These are phyloP conservation scores for Aspergillus sclerotialis DNA, from an alignment of 2,329 filamentous ascomycete species.

Conservation along the genomic window DNA sequence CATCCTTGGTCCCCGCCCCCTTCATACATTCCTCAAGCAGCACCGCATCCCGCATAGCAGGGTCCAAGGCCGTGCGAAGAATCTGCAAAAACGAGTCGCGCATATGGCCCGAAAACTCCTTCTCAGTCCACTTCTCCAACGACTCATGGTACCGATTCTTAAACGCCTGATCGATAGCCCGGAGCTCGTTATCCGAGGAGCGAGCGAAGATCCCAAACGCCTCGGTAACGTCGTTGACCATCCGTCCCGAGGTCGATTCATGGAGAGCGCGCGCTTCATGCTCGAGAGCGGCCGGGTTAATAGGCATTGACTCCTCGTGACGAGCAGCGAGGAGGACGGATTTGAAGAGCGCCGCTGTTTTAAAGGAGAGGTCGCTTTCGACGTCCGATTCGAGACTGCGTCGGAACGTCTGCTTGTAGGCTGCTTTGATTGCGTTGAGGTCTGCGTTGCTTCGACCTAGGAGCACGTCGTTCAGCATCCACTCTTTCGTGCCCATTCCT, in stretches of 20 bases:
- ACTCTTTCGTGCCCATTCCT: slow-evolving; percentile 80
- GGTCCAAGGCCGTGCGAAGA: slow-evolving; percentile 68
- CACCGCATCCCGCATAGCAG: slow-evolving; percentile 73
- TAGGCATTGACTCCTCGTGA: slow-evolving; percentile 68
- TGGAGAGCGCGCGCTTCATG: slow-evolving; percentile 71
- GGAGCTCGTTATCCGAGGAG: slow-evolving; percentile 74
- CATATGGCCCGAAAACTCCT: slow-evolving; percentile 90
- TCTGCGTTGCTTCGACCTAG: slow-evolving; percentile 81
- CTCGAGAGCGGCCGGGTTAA: slow-evolving; percentile 67
- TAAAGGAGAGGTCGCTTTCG: slow-evolving; percentile 71
- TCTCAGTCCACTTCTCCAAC: slow-evolving; percentile 67
- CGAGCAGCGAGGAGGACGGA: slow-evolving; percentile 70
- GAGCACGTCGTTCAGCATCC: slow-evolving; percentile 76
- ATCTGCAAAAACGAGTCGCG: slow-evolving; percentile 74
- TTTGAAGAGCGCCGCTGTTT: slow-evolving; percentile 78
- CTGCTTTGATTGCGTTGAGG: slow-evolving; percentile 73
- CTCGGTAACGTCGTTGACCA: slow-evolving; percentile 37
- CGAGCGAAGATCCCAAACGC: slow-evolving; percentile 73
- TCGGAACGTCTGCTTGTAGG: slow-evolving; percentile 63
- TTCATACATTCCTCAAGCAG: slow-evolving; percentile 83
- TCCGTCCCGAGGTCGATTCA: slow-evolving; percentile 63
- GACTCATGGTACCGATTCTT: slow-evolving; percentile 62
- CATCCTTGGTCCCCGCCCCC: slow-evolving; percentile 80
- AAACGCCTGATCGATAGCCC: slow-evolving; percentile 72
- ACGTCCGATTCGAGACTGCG: slow-evolving; percentile 65